Percentiles rank a stretch among this genome's conserved stretches.
phyloP scores from a whole-genome alignment of 148 eudicot species.

The Camellia sinensis region DNA sequence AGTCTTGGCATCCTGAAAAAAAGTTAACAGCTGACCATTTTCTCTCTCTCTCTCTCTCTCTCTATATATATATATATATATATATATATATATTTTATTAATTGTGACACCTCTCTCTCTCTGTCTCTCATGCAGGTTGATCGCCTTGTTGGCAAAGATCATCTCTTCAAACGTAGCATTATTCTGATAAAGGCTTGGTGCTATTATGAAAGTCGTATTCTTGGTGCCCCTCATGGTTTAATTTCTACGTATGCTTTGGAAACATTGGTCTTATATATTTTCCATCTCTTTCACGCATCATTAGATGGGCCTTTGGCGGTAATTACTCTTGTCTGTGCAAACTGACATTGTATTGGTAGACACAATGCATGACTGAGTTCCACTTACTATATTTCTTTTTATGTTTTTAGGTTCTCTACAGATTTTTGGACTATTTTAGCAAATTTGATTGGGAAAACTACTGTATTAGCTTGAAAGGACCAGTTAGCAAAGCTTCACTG shows the following conservation, averaged over 20 bases:
- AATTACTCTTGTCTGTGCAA: constrained; percentile 7
- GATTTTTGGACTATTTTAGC: constrained; percentile 58
- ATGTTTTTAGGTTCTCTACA: constrained; percentile 46
- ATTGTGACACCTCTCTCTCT: background rate
- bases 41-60: background rate
- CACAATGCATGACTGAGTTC: background rate
- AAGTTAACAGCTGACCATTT: background rate
- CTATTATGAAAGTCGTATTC: constrained; percentile 70
- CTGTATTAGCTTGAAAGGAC: constrained; percentile 62
- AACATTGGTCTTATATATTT: constrained; percentile 52
- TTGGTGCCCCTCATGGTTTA: constrained; percentile 68
- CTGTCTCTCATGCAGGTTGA: constrained; percentile 41
- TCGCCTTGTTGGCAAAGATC: constrained; percentile 53
- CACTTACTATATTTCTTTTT: constrained; percentile 11
- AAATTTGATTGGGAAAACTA: constrained; percentile 67
- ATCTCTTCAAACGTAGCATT: constrained; percentile 61
- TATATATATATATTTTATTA: too few relatives aligned
- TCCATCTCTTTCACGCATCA: constrained; percentile 50
- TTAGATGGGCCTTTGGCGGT: constrained; percentile 55
- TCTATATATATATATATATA: background rate
- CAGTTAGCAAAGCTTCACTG: constrained; percentile 46
- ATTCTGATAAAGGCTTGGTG: constrained; percentile 67
- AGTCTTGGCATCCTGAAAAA: background rate
- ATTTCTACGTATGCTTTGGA: constrained; percentile 68
- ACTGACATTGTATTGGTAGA: background rate